Evolutionary conservation across 2,329 filamentous ascomycete genomes (phyloP).

Genomic region (Lachnellula subtilissima): DNA sequence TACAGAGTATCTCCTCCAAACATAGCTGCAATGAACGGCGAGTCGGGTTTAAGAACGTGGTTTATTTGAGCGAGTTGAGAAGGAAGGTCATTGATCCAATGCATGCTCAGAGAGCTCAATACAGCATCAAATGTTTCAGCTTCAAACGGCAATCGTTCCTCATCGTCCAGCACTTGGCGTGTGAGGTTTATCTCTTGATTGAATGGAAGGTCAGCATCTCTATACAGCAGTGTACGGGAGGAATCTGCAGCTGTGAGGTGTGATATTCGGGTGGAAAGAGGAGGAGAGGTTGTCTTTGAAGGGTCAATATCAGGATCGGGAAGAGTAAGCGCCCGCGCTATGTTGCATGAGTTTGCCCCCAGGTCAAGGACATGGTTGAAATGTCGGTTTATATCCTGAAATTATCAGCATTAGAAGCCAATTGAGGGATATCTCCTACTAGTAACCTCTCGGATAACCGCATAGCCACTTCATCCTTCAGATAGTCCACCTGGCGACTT

Average conservation of each 20-base stretch:
- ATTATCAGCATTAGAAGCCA: constrained; percentile 9
- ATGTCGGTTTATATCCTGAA: constrained; percentile 82
- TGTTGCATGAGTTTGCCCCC: constrained; percentile 92
- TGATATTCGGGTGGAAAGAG: constrained; percentile 66
- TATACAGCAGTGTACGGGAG: constrained; percentile 70
- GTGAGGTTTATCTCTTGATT: constrained; percentile 69
- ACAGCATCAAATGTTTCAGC: constrained; percentile 81
- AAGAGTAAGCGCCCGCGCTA: constrained; percentile 74
- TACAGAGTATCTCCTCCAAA: constrained; percentile 91
- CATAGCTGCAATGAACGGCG: constrained; percentile 93
- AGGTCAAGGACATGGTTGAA: constrained; percentile 85
- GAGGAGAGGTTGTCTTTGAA: constrained; percentile 51
- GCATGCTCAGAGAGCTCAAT: constrained; percentile 80
- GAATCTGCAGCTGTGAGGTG: constrained; percentile 79
- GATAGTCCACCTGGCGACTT: constrained; percentile 81
- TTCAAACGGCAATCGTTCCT: constrained; percentile 71
- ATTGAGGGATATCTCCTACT: constrained; percentile 40
- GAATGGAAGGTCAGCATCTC: constrained; percentile 71
- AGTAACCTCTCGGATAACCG: constrained; percentile 82
- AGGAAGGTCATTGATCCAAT: constrained; percentile 97
- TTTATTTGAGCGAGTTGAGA: constrained; percentile 81
- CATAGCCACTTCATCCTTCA: constrained; percentile 85
- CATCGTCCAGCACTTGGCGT: constrained; percentile 68
- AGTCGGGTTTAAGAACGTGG: constrained; percentile 79
- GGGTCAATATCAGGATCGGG: constrained; percentile 59